phyloP scores from a whole-genome alignment of 2,329 filamentous ascomycete genomes.

The Geosmithia putterillii region DNA sequence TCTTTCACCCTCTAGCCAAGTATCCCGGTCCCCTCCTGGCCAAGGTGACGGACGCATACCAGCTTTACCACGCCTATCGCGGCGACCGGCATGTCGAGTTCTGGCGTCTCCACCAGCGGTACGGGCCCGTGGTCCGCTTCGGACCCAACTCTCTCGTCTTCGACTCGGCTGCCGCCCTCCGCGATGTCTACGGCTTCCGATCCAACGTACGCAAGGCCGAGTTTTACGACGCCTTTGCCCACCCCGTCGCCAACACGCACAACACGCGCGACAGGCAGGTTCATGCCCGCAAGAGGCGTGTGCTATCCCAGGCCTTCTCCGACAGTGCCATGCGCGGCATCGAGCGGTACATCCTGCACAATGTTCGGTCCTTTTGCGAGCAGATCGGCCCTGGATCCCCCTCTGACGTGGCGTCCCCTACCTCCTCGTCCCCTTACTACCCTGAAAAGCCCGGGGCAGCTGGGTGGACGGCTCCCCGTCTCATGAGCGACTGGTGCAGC shows the following conservation, averaged over 20 bases:
- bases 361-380: slow-evolving; percentile 55
- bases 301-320: slow-evolving; percentile 61
- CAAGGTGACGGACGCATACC: slow-evolving; percentile 50
- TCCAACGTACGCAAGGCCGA: slow-evolving; percentile 54
- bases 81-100: slow-evolving; percentile 66
- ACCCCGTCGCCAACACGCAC: slow-evolving; percentile 61
- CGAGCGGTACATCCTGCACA: slow-evolving; percentile 53
- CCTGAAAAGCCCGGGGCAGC: not conserved
- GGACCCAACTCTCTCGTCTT: slow-evolving; percentile 68
- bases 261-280: slow-evolving; percentile 56
- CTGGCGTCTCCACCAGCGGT: slow-evolving; percentile 56
- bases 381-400: slow-evolving; percentile 41
- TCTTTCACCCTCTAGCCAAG: slow-evolving; percentile 51
- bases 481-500: slow-evolving; percentile 52
- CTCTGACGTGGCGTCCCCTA: no score
- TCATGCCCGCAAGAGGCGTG: slow-evolving; percentile 59
- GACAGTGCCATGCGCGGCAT: slow-evolving; percentile 54
- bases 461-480: slow-evolving; percentile 44
- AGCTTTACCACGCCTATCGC: slow-evolving; percentile 62
- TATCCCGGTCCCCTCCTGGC: slow-evolving; percentile 54
- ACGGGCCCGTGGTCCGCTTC: slow-evolving; percentile 62
- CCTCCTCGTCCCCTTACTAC: no score
- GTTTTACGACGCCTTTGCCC: slow-evolving; percentile 63
- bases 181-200: slow-evolving; percentile 53
- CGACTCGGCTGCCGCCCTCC: slow-evolving; percentile 58